Base-by-base conservation (phyloP, 2,329 filamentous ascomycete species). In the Epichloe hybrida region DNA sequence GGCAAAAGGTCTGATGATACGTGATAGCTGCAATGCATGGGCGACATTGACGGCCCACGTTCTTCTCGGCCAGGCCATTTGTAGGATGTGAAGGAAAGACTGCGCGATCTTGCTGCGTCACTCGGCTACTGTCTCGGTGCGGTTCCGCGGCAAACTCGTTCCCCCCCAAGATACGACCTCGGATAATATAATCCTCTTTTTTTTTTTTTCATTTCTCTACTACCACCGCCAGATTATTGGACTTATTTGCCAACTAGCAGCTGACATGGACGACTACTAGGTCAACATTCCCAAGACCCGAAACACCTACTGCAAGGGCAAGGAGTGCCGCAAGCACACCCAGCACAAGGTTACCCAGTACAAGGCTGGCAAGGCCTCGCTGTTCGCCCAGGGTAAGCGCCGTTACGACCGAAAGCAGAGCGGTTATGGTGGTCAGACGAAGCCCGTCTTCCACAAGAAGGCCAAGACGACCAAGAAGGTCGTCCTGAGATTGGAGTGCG, bases 381-480 rank as follows among this genome's bases (percentile, higher is more conserved):
- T 91, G 62, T 94, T 89, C 80, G 89, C 89, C 57, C 91, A 98
- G 83, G 91, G 91, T 83, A 98, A 97, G 87, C 88, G 91, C 76
- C 90, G 91, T 85, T 97, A 97, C 80, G 89, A 95, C 79, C 83
- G 89, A 71, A 97, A 97, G 82, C 91, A 97, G 80, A 88, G 85
- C 72, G 91, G 91, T 87, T 97, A 96, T 72, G 93, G 93, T 88
- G 93, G 93, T 90, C 93, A 98, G 81, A 98, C 93, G 69, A 98
- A 98, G 81, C 93, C 94, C 66, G 90, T 98, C 70, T 98, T 97
- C 87, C 93, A 97, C 88, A 98, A 97, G 86, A 97, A 96, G 81
- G 93, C 93, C 63, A 98, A 98, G 87, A 98, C 93, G 64, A 98
- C 93, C 72, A 98, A 98, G 88, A 98, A 98, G 86, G 86, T 98